A percentile compares a stretch with the other conserved stretches of the same genome.
Evolutionary conservation across 768 basidiomycete genomes (phyloP).

Genomic region (Lactarius sanguifluus): DNA sequence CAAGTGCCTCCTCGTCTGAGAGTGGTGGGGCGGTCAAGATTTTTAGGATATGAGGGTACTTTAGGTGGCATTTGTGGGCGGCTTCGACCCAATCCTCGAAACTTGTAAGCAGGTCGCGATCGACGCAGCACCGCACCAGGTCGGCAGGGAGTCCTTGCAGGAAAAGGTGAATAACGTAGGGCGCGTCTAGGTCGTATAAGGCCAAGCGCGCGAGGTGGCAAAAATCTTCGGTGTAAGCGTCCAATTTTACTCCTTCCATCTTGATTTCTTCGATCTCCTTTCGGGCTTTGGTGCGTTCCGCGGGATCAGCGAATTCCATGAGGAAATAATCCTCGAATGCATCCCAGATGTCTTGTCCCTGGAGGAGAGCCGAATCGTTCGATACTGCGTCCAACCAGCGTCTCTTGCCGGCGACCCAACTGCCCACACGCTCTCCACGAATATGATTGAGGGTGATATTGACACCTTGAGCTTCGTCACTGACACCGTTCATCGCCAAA

Average conservation of each 20-base stretch:
- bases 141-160: background rate
- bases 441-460: background rate
- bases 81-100: background rate
- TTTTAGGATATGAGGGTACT: background rate
- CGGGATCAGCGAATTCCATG: background rate
- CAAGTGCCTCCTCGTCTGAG: background rate
- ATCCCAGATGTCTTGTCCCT: background rate
- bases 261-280: background rate
- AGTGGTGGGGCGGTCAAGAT: background rate
- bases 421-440: background rate
- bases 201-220: background rate
- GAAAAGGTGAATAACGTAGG: background rate
- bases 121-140: background rate
- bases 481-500: background rate
- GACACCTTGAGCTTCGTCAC: background rate
- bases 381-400: background rate
- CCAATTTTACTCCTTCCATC: background rate
- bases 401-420: background rate
- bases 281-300: background rate
- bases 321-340: background rate
- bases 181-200: background rate
- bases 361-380: background rate
- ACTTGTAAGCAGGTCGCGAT: background rate
- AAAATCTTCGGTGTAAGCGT: background rate
- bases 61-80: background rate